Percentiles rank a stretch among this genome's conserved stretches.
phyloP scores from a whole-genome alignment of 768 basidiomycete genomes.

The Amanita exitialis region DNA sequence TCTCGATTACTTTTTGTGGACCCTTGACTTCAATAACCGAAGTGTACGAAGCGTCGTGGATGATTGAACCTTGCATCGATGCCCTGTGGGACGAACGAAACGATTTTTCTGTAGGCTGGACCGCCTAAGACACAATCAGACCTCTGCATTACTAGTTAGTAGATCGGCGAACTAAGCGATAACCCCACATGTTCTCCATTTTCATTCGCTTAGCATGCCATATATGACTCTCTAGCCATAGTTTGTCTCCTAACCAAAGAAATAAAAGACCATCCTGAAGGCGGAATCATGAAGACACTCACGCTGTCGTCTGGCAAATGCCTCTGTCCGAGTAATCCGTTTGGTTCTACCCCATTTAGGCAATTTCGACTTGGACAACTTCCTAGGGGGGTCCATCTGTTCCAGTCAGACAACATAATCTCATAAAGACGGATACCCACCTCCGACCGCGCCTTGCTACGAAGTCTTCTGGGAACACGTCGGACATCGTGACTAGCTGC shows the following conservation, averaged over 20 bases:
- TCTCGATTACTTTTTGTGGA: slow-evolving; percentile 40
- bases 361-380: slow-evolving; percentile 29
- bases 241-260: slow-evolving; percentile 54
- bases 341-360: slow-evolving; percentile 59
- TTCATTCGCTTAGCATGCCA: slow-evolving; percentile 98
- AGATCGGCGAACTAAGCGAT: slow-evolving; percentile 52
- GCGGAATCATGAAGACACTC: slow-evolving; percentile 9
- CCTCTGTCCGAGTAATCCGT: slow-evolving; percentile 44
- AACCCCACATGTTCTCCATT: slow-evolving; percentile 91
- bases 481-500: slow-evolving; percentile 94
- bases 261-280: background rate
- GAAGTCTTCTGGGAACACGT: slow-evolving; percentile 76
- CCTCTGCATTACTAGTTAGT: background rate
- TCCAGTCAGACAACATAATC: background rate
- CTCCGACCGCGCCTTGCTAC: slow-evolving; percentile 77
- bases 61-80: slow-evolving; percentile 70
- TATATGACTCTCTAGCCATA: slow-evolving; percentile 93
- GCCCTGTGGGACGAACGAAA: slow-evolving; percentile 91
- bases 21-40: slow-evolving; percentile 69
- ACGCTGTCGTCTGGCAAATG: slow-evolving; percentile 72
- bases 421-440: slow-evolving; percentile 27
- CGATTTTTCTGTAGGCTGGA: slow-evolving; percentile 84
- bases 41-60: slow-evolving; percentile 87
- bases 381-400: slow-evolving; percentile 39
- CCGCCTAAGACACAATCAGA: slow-evolving; percentile 38